These are phyloP conservation scores for Neopestalotiopsis rosae DNA, from an alignment of 2,329 filamentous ascomycete species.

Conservation along the genomic window DNA sequence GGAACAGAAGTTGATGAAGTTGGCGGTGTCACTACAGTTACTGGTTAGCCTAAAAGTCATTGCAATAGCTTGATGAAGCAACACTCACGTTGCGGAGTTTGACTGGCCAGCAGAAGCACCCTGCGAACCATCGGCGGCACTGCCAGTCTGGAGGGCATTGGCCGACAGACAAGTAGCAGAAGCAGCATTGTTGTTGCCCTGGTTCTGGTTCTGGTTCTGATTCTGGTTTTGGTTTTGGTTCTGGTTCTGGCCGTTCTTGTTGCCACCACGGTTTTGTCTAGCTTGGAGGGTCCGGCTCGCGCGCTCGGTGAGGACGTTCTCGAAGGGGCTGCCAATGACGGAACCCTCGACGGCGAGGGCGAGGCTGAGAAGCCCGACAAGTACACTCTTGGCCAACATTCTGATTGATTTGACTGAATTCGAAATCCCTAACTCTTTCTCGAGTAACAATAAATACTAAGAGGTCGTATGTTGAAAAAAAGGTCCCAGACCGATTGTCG, in stretches of 20 bases:
- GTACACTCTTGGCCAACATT: conserved; percentile 58
- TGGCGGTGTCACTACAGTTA: conserved; percentile 55
- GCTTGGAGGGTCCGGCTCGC: conserved; percentile 40
- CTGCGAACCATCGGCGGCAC: conserved; percentile 39
- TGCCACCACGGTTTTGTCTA: conserved; percentile 43
- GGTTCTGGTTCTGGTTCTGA: conserved; percentile 31
- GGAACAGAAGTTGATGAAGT: conserved; percentile 69
- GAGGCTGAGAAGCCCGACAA: conserved; percentile 56
- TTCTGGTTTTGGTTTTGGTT: conserved; percentile 26
- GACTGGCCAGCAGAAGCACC: conserved; percentile 50
- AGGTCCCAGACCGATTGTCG: conserved; percentile 57
- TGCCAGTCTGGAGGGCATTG: conserved; percentile 55
- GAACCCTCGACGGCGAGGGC: conserved; percentile 51
- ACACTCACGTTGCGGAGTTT: conserved; percentile 55
- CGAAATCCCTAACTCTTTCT: conserved; percentile 10
- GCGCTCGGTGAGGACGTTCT: conserved; percentile 33
- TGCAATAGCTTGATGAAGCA: not conserved
- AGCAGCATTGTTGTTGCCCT: conserved; percentile 24
- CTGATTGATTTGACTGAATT: conserved; percentile 35
- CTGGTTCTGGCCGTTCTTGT: conserved; percentile 25
- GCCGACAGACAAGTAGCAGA: conserved; percentile 42
- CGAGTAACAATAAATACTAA: conserved; percentile 31
- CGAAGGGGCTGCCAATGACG: conserved; percentile 44
- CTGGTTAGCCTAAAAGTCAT: conserved; percentile 25
- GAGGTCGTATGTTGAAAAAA: conserved; percentile 36